Evolutionary conservation across 192 early-diverging fungal genomes (phyloP), one percentile per base, ranked within the genome.

Genomic region (Neocallimastix lanati): DNA sequence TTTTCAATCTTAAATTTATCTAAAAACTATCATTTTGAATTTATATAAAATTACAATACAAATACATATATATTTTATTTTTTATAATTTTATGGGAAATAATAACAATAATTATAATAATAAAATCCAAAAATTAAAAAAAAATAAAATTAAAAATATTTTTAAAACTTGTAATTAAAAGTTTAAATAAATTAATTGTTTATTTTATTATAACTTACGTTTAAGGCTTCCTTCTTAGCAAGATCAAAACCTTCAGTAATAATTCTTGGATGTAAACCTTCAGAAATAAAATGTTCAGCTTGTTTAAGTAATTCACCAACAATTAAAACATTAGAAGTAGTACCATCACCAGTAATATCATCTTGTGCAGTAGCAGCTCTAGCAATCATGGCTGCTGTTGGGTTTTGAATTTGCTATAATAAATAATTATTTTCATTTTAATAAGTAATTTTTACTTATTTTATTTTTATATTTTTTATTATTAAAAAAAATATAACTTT

Each of bases 331-430:
- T 98, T 94, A 16, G 95, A 95, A 6, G 98, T 99, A 28, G 98
- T 99, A 77, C 98, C 98, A 81, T 99, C 98, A 76, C 98, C 98
- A 29, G 96, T 98, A 50, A 98, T 92, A 82, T 99, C 98, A 87
- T 99, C 98, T 86, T 99, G 98, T 29, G 96, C 96, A 28, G 96
- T 98, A 2, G 98, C 96, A n/a, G 98, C 94, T 25, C 96, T 90
- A 28, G 98, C 98, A 85, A 99, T 98, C 98, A 99, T 99, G 79
- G 94, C 93, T 28, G 98, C 98, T 7, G 96, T 97, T 12, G 98
- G 98, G 86, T 99, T 96, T 93, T 97, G 96, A 86, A 99, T 99
- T 96, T 99, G 98, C 95, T 95, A 84, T 36, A 29, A 25, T 33
- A 6, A 6, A 33, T 33, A 33, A 38, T 38, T 38, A 38, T 12